Conservation (phyloP, 768 basidiomycete genomes). For the Kwoniella bestiolae region DNA sequence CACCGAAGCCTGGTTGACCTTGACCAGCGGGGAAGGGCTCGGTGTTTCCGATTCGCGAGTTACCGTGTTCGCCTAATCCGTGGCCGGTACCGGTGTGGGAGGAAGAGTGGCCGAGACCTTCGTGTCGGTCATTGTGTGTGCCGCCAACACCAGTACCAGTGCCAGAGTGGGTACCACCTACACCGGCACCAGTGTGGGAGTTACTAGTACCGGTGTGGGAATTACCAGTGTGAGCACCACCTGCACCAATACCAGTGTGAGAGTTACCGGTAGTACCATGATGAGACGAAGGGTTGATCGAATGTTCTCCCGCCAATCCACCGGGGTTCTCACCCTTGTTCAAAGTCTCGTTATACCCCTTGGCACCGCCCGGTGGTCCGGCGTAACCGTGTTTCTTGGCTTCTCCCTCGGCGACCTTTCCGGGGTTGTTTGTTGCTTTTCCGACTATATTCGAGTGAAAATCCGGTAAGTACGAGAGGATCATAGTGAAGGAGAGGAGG, state of each 20-base stretch:
- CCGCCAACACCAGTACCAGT: constrained; percentile 2
- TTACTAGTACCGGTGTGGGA: background rate
- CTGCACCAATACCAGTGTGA: constrained; percentile 5
- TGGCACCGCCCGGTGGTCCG: constrained; percentile 15
- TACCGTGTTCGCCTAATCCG: no score
- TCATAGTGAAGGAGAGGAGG: background rate
- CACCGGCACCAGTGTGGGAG: background rate
- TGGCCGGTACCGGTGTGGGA: no score
- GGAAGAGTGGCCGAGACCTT: no score
- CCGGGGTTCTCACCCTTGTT: constrained; percentile 11
- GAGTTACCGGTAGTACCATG: background rate
- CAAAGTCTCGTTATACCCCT: constrained; percentile 16
- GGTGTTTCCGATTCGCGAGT: no score
- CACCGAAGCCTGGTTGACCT: constrained; percentile 5
- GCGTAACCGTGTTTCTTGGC: constrained; percentile 38
- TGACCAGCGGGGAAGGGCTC: constrained; percentile 6
- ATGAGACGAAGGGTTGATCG: background rate
- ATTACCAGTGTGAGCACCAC: background rate
- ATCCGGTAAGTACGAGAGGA: background rate
- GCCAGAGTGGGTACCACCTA: background rate
- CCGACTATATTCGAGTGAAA: constrained; percentile 28
- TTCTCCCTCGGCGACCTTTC: constrained; percentile 44
- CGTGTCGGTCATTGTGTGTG: no score
- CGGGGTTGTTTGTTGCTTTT: constrained; percentile 44
- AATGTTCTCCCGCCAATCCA: constrained; percentile 12